Evolutionary conservation across 2,329 filamentous ascomycete species (phyloP), one percentile per base, ranked within the genome.

Genomic region (Alternaria alternata): DNA sequence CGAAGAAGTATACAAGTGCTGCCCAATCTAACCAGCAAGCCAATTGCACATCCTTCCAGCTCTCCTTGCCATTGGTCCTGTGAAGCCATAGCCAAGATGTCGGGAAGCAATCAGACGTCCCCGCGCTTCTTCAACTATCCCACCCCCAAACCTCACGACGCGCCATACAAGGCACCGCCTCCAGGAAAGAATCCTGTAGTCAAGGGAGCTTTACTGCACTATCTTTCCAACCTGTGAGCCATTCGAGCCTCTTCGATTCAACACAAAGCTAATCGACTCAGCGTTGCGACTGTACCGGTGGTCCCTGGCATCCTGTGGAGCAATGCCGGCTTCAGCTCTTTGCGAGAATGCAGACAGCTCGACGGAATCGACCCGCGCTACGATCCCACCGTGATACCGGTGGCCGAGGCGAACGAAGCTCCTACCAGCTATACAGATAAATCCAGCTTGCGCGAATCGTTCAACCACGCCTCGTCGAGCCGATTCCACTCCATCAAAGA

Each of bases 281-380:
- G 89, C 20, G 78, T 93, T 43, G 81, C 86, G 1, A 86, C 85
- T 26, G 79, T 89, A n/a, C 80, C 81, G 11, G 82, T 86, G 43
- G 63, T 94, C 8, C 89, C 91, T 61, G 85, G 83, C 57, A 78
- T 86, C 46, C 83, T 94, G 63, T 96, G 90, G 89, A 81, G 79
- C 49, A 92, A 93, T 80, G 89, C 91, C 20, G 88, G 88, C 39
- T 91, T 92, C 70, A 80, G 79, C 47, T 77, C 80, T 5, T 79
- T 92, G 41, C 85, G 86, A 47, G 79, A 84, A 36, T 83, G 88
- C 57, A 80, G 81, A 24, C 76, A 83, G 20, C 79, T 92, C 30
- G 80, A 86, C 48, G 79, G 85, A 51, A 85, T 85, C 61, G 75
- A 82, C 42, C 78, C 83, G 9, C 82, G 85, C 58, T 86, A 82